Base-by-base conservation (phyloP, 768 basidiomycete genomes). In the Strobilomyces echinocephalus region DNA sequence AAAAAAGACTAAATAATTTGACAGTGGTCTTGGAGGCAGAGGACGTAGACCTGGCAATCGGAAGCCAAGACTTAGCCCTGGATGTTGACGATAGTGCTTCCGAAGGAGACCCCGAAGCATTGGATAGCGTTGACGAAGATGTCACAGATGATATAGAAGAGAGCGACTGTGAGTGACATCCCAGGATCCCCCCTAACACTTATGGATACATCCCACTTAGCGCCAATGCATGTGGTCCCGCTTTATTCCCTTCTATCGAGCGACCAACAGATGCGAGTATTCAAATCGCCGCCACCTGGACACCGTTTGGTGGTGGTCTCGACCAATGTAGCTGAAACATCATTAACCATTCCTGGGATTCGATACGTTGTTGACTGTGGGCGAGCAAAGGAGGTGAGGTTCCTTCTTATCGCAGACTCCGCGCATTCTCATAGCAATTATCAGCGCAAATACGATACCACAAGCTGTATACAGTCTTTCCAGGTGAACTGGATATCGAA, bases 341-440 rank as follows among this genome's bases (percentile, higher is more conserved):
- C 95, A 8, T 75, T 98, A 31, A 98, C 95, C 0, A 99, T 99
- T 54, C 95, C 95, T 24, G 91, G 90, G 7, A 95, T 99, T 62
- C 88, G 91, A 15, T 99, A 99, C 70, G 95, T 99, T n/a, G 84
- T 99, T 28, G 95, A 99, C 66, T 88, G 88, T 62, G 95, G 95
- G 5, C 80, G 95, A 59, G 92, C 90, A 5, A 98, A 99, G 72
- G 93, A 98, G 78, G 91, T 90, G 60, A 36, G 64, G 49, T 30
- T 15, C 36, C 54, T 24, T 35, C 47, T 35, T 33, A 14, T 28
- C 38, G 7, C 16, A 39, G 38, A 45, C 31, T 18, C 34, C 14
- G 21, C 46, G 2, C 8, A 5, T 41, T 40, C 42, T 57, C 40
- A 62, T 20, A 18, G 34, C 16, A 11, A 14, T 49, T 47, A 49